phyloP scores from a whole-genome alignment of 768 basidiomycete genomes.

The Lentinula lateritia region DNA sequence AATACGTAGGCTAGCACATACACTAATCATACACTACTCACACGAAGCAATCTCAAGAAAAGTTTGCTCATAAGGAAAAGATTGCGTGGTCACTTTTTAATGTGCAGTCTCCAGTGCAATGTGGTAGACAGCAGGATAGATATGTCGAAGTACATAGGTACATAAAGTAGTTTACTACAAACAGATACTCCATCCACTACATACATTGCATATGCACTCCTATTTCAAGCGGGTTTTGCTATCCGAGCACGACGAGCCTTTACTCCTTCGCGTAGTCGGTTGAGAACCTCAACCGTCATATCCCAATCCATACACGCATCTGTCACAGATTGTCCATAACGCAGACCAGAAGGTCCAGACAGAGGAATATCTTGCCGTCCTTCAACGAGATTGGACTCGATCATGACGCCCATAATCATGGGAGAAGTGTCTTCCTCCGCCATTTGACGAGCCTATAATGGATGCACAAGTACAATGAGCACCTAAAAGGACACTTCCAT shows the following conservation, averaged over 20 bases:
- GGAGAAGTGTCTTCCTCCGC: conserved; percentile 64
- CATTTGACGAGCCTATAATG: conserved; percentile 61
- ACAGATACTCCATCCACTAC: not conserved
- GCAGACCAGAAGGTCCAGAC: conserved; percentile 64
- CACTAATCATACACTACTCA: no score
- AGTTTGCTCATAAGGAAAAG: no score
- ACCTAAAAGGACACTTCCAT: not conserved
- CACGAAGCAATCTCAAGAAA: no score
- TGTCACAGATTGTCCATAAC: conserved; percentile 83
- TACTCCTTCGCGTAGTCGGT: conserved; percentile 85
- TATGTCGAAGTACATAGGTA: not conserved
- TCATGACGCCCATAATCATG: conserved; percentile 89
- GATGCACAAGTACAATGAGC: conserved; percentile 12
- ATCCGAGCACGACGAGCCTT: conserved; percentile 27
- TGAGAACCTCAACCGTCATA: conserved; percentile 72
- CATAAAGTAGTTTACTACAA: no score
- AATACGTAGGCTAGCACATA: no score
- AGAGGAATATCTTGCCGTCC: conserved; percentile 82
- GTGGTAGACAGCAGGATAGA: not conserved
- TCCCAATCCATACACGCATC: conserved; percentile 92
- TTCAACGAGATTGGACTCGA: conserved; percentile 87
- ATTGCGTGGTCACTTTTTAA: no score
- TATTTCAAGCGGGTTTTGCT: not conserved
- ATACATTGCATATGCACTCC: not conserved
- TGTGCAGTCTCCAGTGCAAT: no score